A percentile compares a stretch with the other conserved stretches of the same genome.
Evolutionary conservation across 2,329 filamentous ascomycete species (phyloP).

Genomic region (Cadophora gregata): DNA sequence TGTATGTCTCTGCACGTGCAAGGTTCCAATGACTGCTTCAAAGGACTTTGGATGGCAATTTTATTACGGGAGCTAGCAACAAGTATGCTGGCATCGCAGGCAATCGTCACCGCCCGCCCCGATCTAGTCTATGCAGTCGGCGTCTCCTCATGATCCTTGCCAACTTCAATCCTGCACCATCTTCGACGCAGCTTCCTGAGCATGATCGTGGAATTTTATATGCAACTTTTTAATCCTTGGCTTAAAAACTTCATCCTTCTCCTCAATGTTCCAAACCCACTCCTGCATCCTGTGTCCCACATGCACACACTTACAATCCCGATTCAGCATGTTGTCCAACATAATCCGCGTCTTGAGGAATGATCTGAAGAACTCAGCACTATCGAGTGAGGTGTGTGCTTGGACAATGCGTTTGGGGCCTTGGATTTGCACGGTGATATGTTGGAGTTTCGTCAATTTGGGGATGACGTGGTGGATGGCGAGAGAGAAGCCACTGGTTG

Average conservation of each 20-base stretch:
- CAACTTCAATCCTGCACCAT: not conserved
- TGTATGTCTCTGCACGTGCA: too few relatives aligned
- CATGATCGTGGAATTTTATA: constrained; percentile 15
- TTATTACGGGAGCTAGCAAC: not conserved
- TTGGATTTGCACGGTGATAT: constrained; percentile 6
- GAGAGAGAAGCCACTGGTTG: constrained; percentile 1
- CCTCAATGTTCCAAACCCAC: constrained; percentile 16
- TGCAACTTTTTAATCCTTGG: constrained; percentile 8
- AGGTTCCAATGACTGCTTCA: too few relatives aligned
- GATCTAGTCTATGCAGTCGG: not conserved
- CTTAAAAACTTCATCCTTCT: constrained; percentile 13
- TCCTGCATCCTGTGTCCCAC: not conserved
- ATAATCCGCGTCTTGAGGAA: constrained; percentile 7
- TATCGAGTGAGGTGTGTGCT: not conserved
- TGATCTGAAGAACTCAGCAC: constrained; percentile 6
- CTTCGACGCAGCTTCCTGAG: not conserved
- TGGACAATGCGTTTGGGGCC: not conserved
- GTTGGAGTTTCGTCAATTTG: not conserved
- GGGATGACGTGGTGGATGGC: constrained; percentile 19
- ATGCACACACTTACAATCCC: not conserved
- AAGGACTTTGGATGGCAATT: too few relatives aligned
- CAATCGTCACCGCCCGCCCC: not conserved
- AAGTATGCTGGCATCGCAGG: not conserved
- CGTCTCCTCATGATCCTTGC: not conserved
- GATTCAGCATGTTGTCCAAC: constrained; percentile 19